Base-by-base conservation (phyloP, 2,329 filamentous ascomycete genomes). In the Colletotrichum orchidophilum region DNA sequence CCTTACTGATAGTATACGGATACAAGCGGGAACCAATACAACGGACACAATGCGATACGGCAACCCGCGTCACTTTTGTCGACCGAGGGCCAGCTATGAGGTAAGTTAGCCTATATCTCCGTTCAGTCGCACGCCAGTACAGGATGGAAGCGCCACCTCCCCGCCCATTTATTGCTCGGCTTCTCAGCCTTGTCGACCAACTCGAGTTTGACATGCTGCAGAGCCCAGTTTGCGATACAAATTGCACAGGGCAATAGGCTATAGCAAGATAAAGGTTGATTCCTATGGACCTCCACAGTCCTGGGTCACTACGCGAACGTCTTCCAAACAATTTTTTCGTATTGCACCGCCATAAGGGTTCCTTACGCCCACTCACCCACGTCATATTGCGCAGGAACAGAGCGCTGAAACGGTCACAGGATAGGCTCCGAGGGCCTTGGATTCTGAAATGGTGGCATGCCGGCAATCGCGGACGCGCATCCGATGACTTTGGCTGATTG, bases 401-500 rank as follows among this genome's bases (percentile, higher is more conserved):
- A 67, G 68, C 57, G 63, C 67, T 71, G 68, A 71, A 71, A 71
- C 63, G 42, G 52, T 33, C 35, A n/a, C 55, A 31, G 31, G 24
- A 68, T 31, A 52, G 57, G 27, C 64, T 49, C 57, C 55, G 63
- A 13, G 31, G 49, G 49, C 50, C 63, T 61, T 24, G 63, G 50
- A 46, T 11, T 39, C 27, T 18, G 8, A 15, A 66, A 26, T n/a
- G 13, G 31, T 26, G 13, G 27, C 13, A 52, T 18, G 54, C 13
- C 67, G 63, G 67, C 24, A 57, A 61, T 12, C n/a, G 46, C 67
- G 67, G 67, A 60, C 57, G 31, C n/a, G 24, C 39, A 24, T 70
- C 50, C 61, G 49, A 18, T 52, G 29, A 62, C 63, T 35, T 27
- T 42, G 21, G 18, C 11, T 42, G n/a, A 13, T 39, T 52, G 27